Conservation (phyloP, 2,329 filamentous ascomycete species). For the Akanthomyces uredinophilus region DNA sequence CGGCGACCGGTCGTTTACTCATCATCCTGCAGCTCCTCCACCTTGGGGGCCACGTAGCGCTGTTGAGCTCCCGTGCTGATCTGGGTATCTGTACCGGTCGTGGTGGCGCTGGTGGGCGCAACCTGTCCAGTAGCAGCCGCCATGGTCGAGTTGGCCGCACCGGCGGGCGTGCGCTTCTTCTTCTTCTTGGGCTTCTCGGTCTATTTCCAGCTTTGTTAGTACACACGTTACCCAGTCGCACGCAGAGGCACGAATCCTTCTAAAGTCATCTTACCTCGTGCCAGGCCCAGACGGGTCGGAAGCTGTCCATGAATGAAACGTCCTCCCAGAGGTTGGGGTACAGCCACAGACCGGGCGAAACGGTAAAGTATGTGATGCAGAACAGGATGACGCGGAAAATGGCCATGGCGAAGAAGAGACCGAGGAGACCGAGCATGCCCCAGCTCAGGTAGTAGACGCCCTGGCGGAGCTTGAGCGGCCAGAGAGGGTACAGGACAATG, state of each 20-base stretch:
- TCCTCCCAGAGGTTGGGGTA: constrained; percentile 98
- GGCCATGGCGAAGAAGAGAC: constrained; percentile 94
- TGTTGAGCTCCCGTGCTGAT: constrained; percentile 41
- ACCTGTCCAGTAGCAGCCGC: constrained; percentile 49
- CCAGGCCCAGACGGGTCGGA: constrained; percentile 96
- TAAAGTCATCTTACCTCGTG: constrained; percentile 66
- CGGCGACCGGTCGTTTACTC: constrained; percentile 29
- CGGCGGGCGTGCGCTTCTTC: constrained; percentile 45
- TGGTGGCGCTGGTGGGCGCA: constrained; percentile 48
- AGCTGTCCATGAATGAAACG: constrained; percentile 96
- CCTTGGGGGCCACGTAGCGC: constrained; percentile 47
- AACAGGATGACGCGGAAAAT: constrained; percentile 96
- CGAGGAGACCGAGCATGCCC: constrained; percentile 83
- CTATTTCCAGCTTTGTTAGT: constrained; percentile 22
- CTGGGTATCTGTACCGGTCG: constrained; percentile 52
- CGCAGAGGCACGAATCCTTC: neutral
- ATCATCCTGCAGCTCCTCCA: constrained; percentile 48
- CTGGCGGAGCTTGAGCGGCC: constrained; percentile 84
- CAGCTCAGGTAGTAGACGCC: constrained; percentile 98
- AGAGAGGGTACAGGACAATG: constrained; percentile 90
- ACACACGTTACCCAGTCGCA: no score
- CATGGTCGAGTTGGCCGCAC: constrained; percentile 38
- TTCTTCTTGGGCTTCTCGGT: constrained; percentile 47
- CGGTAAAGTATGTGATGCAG: constrained; percentile 80
- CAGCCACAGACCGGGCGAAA: constrained; percentile 88